These are phyloP conservation scores for Calonectria multiphialidica DNA, from an alignment of 2,329 filamentous ascomycete genomes.

Conservation along the genomic window DNA sequence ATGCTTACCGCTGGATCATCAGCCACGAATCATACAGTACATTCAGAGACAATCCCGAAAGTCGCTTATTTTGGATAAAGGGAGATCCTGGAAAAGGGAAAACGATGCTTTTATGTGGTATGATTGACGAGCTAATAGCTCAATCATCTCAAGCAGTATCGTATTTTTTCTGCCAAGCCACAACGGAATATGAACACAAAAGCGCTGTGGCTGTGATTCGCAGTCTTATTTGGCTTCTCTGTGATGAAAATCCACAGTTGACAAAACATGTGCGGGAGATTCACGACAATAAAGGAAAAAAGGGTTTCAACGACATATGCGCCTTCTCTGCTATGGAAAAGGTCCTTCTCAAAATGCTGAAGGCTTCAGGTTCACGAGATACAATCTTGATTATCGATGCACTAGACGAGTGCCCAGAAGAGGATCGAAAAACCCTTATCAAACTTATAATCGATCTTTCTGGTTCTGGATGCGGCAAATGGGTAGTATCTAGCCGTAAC, in stretches of 20 bases:
- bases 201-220: conserved; percentile 55
- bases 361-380: conserved; percentile 3
- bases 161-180: conserved; percentile 60
- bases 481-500: conserved; percentile 4
- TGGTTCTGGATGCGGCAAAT: background rate
- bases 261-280: conserved; percentile 49
- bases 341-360: conserved; percentile 55
- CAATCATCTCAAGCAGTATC: conserved; percentile 13
- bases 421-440: background rate
- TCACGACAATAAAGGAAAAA: conserved; percentile 48
- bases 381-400: conserved; percentile 32
- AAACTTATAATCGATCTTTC: background rate
- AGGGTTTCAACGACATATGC: conserved; percentile 54
- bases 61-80: conserved; percentile 47
- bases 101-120: conserved; percentile 50
- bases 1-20: background rate
- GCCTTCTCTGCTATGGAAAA: conserved; percentile 50
- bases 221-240: conserved; percentile 57
- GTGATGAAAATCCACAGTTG: conserved; percentile 48
- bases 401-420: background rate
- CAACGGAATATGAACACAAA: conserved; percentile 49
- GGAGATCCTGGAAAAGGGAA: conserved; percentile 53
- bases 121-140: conserved; percentile 39
- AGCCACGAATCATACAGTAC: conserved; percentile 33
- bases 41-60: conserved; percentile 37